Conservation (phyloP, 2,329 filamentous ascomycete genomes). For the Microdochium nivale region DNA sequence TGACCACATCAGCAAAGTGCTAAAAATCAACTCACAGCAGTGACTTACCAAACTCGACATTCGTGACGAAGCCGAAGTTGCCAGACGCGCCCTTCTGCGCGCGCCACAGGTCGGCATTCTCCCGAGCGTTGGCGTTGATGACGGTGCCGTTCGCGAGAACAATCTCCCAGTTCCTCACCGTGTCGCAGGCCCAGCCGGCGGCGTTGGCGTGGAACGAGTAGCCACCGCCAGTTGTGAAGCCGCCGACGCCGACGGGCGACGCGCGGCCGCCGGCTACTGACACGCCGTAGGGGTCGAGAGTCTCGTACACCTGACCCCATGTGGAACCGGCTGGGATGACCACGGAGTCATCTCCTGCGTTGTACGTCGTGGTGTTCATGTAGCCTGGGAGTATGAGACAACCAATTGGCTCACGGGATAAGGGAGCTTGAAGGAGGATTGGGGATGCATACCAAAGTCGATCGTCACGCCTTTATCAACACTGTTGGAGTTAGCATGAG, state of each 20-base stretch:
- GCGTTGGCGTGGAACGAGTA: slow-evolving; percentile 12
- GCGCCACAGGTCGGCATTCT: slow-evolving; percentile 25
- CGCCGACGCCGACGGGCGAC: slow-evolving; percentile 14
- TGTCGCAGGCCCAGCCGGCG: slow-evolving; percentile 29
- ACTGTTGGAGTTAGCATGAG: slow-evolving; percentile 4
- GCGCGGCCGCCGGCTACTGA: slow-evolving; percentile 14
- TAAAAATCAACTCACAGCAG: neutral
- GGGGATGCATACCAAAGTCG: slow-evolving; percentile 3
- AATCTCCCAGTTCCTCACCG: slow-evolving; percentile 14
- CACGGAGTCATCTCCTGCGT: slow-evolving; percentile 16
- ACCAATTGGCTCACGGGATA: neutral
- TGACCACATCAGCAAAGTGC: neutral
- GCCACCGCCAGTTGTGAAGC: slow-evolving; percentile 16
- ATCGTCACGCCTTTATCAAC: slow-evolving; percentile 6
- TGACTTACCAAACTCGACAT: neutral
- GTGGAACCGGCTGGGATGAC: slow-evolving; percentile 18
- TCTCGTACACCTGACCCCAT: slow-evolving; percentile 13
- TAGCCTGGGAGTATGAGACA: slow-evolving; percentile 8
- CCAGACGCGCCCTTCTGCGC: slow-evolving; percentile 3
- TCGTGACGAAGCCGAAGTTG: slow-evolving; percentile 3
- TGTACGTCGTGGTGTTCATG: slow-evolving; percentile 17
- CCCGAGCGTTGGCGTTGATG: slow-evolving; percentile 23
- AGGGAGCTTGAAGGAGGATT: neutral
- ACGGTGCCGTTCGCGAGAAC: slow-evolving; percentile 23
- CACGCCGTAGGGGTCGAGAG: slow-evolving; percentile 8